A percentile compares a stretch with the other conserved stretches of the same genome.
These are phyloP conservation scores for Draba incana DNA, from an alignment of 345 rosid species.

Conservation along the genomic window DNA sequence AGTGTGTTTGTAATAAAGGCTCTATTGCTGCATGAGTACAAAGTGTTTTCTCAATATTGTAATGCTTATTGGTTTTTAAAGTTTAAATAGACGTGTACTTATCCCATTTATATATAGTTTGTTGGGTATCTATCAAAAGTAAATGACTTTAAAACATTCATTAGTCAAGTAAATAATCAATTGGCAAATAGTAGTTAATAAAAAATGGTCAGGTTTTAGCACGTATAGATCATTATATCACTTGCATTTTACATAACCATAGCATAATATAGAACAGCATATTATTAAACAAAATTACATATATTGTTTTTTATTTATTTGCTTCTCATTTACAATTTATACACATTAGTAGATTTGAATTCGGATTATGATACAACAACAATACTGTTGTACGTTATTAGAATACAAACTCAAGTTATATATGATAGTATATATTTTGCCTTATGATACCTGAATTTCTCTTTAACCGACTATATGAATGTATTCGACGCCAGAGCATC, in stretches of 20 bases:
- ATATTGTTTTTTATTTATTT: too few relatives aligned
- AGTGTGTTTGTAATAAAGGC: slow-evolving; percentile 41
- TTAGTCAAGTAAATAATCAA: neutral
- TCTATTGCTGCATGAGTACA: slow-evolving; percentile 40
- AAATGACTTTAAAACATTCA: slow-evolving; percentile 5
- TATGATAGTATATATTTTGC: neutral
- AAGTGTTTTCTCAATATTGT: slow-evolving; percentile 32
- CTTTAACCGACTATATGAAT: too few relatives aligned
- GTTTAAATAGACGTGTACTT: too few relatives aligned
- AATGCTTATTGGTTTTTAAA: neutral
- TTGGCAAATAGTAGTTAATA: neutral
- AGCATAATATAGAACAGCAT: too few relatives aligned
- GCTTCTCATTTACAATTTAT: too few relatives aligned
- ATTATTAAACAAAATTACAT: too few relatives aligned
- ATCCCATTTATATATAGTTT: neutral
- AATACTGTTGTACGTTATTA: neutral
- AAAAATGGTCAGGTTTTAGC: too few relatives aligned
- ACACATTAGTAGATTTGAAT: neutral
- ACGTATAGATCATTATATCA: too few relatives aligned
- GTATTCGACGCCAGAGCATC: too few relatives aligned
- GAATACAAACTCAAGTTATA: neutral
- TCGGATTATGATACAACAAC: neutral
- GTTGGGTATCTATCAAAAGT: neutral
- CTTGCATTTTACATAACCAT: too few relatives aligned
- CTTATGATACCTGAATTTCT: too few relatives aligned